These are phyloP conservation scores for Tetrahymena thermophila DNA, from an alignment of 73 alveolate genomes.

Conservation along the genomic window DNA sequence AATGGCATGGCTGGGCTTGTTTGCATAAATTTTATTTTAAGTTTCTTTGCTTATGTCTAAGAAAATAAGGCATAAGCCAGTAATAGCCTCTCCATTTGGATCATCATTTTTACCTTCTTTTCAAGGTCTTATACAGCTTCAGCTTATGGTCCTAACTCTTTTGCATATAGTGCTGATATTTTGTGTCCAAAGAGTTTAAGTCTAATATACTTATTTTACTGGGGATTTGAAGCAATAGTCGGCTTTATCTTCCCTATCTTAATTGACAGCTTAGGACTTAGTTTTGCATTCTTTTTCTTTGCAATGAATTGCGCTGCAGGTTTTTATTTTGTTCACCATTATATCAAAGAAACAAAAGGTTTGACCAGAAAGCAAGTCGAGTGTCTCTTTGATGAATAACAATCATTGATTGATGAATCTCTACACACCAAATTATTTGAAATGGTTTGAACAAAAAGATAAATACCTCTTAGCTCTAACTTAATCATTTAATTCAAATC, in stretches of 20 bases:
- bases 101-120: neutral
- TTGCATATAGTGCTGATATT: neutral
- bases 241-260: neutral
- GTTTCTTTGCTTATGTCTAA: neutral
- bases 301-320: neutral
- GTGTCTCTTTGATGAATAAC: neutral
- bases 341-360: neutral
- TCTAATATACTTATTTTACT: neutral
- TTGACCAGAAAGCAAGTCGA: neutral
- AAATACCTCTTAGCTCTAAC: neutral
- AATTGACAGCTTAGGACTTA: neutral
- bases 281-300: neutral
- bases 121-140: neutral
- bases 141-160: neutral
- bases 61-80: neutral
- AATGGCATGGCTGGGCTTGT: neutral
- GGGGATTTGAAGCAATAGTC: neutral
- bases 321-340: neutral
- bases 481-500: too few relatives aligned
- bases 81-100: neutral
- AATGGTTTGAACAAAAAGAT: neutral
- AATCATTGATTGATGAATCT: neutral
- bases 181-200: neutral
- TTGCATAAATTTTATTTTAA: neutral
- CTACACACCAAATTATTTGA: neutral